Evolutionary conservation across 495 filamentous ascomycete species (phyloP), one percentile per base, ranked within the genome.

Genomic region (Hypoxylon perforatum): DNA sequence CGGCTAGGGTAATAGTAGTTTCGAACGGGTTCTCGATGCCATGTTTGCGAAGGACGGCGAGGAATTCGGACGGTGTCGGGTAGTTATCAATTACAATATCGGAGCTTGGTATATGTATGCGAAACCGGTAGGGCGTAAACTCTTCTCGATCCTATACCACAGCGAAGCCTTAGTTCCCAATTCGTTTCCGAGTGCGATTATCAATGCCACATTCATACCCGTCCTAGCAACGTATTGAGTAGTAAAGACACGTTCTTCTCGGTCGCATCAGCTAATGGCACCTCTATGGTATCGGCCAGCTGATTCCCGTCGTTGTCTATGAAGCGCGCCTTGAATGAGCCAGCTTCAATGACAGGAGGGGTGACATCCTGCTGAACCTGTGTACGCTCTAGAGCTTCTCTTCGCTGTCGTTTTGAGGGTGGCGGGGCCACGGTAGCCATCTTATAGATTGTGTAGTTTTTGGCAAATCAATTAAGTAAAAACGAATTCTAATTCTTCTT

Each of bases 381-480:
- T 14, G 90, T 85, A 73, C 87, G 88, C 63, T 94, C 91, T 18
- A 90, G 83, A 48, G 85, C 85, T 44, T 89, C 93, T 38, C 87
- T 86, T 77, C 89, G 90, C 69, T 96, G 92, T 47, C 93, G 88
- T 79, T 98, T 99, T 51, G 89, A 92, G 39, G 95, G 96, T 18
- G 94, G 96, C 14, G 96, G 96, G 28, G 89, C 75, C 15, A 95
- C 78, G 3, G 95, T 99, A 36, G 96, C 88, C 96, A 99, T 99
- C 38, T 45, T 76, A 60, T 21, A 1, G 9, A 7, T 28, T 45
- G 41, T 45, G 14, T 33, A 3, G 41, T 17, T 30, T 7, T 1
- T 49, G 15, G 15, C 18, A 15, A 25, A 3, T 11, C 14, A 22
- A 28, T 28, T 12, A 25, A 14, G 25, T 28, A 30, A 28, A 48